Evolutionary conservation across 164 flowering plant species (phyloP), one percentile per base, ranked within the genome.

Genomic region (Houttuynia cordata): DNA sequence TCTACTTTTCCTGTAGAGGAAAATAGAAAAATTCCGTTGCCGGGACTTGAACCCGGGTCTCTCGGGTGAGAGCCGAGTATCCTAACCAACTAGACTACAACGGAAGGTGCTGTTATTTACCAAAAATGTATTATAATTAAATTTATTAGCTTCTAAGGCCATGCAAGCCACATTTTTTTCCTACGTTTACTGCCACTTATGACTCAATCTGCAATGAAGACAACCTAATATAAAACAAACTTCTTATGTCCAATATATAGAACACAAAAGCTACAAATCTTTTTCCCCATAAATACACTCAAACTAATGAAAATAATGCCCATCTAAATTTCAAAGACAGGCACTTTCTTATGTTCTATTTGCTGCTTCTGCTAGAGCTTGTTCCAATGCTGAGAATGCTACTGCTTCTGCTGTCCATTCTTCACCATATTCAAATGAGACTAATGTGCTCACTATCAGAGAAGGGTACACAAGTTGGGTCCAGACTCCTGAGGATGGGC

Each of bases 31-130:
- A 3, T 83, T 87, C 91, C 88, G 91, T 87, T 85, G 94, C 94
- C 88, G 91, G 91, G 95, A 87, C 83, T 87, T 60, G 91, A 85
- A 85, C 90, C 90, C 86, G 90, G 88, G 87, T 86, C 90, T 82
- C 79, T 81, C 85, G 83, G 90, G 88, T 84, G 88, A 86, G 92
- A 82, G 92, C 92, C 88, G 86, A 88, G 78, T 87, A 87, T 85
- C 90, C 92, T 85, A 56, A 87, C 96, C 92, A 78, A 62, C 92
- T 85, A 82, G 92, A 82, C 96, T 86, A 82, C 90, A 83, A 82
- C 86, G 92, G 92, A 87, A n/a, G 13, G 17, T 10, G 15, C 13
- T 12, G 0, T 45, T 7, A 4, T 45, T 12, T 4, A 7, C 0
- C 4, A 45, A 45, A 13, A 8, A 41, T 45, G 12, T 8, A 0